A percentile compares a stretch with the other conserved stretches of the same genome.
Conservation (phyloP, 176 grass and related monocot genomes). For the Oryza rufipogon region DNA sequence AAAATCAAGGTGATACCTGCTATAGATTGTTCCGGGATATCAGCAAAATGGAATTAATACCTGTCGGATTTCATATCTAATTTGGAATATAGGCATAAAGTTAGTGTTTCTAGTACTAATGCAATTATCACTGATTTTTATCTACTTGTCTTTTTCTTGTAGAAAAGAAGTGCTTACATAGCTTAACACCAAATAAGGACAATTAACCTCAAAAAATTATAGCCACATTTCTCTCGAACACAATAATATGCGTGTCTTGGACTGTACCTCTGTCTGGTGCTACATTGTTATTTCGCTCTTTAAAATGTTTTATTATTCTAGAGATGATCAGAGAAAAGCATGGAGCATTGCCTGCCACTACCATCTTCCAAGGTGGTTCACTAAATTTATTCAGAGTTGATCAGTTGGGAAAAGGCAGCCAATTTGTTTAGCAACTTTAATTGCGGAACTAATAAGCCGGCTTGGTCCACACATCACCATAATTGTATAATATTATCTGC, state of each 20-base stretch:
- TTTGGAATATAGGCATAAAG: neutral
- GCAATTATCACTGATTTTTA: neutral
- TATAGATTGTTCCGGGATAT: neutral
- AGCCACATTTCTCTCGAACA: slow-evolving; percentile 2
- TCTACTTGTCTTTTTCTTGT: neutral
- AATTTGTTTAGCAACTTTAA: slow-evolving; percentile 35
- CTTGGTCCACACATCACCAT: slow-evolving; percentile 14
- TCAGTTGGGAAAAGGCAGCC: neutral
- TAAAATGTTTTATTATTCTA: neutral
- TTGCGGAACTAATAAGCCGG: slow-evolving; percentile 28
- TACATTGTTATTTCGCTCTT: neutral
- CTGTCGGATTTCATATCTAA: neutral
- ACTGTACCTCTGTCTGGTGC: neutral
- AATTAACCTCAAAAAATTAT: neutral
- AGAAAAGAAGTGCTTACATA: neutral
- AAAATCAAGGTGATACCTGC: slow-evolving; percentile 16
- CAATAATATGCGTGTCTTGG: neutral
- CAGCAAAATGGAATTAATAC: neutral
- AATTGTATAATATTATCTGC: slow-evolving; percentile 24
- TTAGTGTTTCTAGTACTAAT: neutral
- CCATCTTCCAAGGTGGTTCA: slow-evolving; percentile 30
- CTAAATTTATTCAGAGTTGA: slow-evolving; percentile 34
- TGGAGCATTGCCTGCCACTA: slow-evolving; percentile 35
- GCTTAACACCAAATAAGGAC: neutral
- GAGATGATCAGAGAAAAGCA: slow-evolving; percentile 1